Percentiles rank a stretch among this genome's conserved stretches.
Conservation (phyloP, 371 early-diverging fungal genomes). For the Nosema muscidifuracis region DNA sequence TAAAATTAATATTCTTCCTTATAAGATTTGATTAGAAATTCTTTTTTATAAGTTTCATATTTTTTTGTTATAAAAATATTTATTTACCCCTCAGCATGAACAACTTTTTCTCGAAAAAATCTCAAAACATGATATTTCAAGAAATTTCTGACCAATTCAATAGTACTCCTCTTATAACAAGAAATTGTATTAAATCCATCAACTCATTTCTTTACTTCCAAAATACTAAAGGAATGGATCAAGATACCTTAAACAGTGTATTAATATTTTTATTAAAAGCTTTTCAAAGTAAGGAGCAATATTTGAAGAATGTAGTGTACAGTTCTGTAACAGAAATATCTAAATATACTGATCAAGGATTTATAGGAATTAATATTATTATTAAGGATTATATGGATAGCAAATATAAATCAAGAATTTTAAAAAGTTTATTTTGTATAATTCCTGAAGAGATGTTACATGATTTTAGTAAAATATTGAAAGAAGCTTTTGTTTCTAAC, state of each 20-base stretch:
- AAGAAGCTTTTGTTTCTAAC: slow-evolving; percentile 42
- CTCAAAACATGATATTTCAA: not conserved
- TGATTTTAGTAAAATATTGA: slow-evolving; percentile 59
- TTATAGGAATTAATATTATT: slow-evolving; percentile 57
- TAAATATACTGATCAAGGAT: slow-evolving; percentile 40
- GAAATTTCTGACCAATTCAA: not conserved
- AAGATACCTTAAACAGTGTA: slow-evolving; percentile 45
- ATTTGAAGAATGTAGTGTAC: slow-evolving; percentile 52
- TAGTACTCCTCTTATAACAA: slow-evolving; percentile 36
- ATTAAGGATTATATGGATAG: slow-evolving; percentile 43
- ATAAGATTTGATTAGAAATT: too few species aligned
- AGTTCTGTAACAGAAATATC: slow-evolving; percentile 34
- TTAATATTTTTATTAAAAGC: slow-evolving; percentile 53
- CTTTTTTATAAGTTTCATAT: too few species aligned
- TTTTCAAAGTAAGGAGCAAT: slow-evolving; percentile 55
- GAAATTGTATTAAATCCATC: slow-evolving; percentile 50
- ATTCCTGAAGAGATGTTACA: slow-evolving; percentile 55
- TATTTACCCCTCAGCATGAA: not conserved
- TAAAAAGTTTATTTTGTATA: slow-evolving; percentile 54
- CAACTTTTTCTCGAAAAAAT: not conserved
- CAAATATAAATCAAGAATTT: slow-evolving; percentile 35
- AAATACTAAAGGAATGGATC: slow-evolving; percentile 9
- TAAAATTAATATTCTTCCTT: too few species aligned
- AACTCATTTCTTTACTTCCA: slow-evolving; percentile 52
- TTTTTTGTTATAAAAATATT: too few species aligned